Conservation (phyloP, 2,329 filamentous ascomycete species). For the Claviceps sorghi region DNA sequence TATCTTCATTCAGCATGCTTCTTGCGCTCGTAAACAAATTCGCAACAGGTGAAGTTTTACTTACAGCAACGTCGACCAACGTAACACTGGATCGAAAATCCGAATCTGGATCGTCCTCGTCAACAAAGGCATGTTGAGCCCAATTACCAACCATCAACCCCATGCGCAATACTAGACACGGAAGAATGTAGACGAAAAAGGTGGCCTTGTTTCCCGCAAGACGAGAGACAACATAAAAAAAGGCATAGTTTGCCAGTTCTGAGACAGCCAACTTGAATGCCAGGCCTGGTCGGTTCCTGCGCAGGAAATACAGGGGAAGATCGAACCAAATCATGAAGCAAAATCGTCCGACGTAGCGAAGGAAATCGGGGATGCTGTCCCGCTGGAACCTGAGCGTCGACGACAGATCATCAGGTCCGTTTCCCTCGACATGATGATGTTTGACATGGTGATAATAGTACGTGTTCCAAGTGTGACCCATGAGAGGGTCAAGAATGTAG, state of each 20-base stretch:
- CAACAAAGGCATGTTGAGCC: slow-evolving; percentile 72
- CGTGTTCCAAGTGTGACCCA: slow-evolving; percentile 75
- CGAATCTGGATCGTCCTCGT: slow-evolving; percentile 58
- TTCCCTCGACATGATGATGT: slow-evolving; percentile 71
- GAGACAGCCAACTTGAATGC: slow-evolving; percentile 44
- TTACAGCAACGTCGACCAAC: slow-evolving; percentile 61
- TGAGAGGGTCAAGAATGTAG: slow-evolving; percentile 59
- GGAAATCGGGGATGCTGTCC: slow-evolving; percentile 50
- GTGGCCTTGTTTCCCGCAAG: slow-evolving; percentile 40
- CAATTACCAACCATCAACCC: slow-evolving; percentile 73
- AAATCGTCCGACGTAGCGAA: slow-evolving; percentile 61
- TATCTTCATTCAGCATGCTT: not conserved
- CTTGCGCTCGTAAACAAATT: not conserved
- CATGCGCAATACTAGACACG: slow-evolving; percentile 49
- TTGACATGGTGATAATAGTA: slow-evolving; percentile 82
- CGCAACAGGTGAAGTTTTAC: slow-evolving; percentile 14
- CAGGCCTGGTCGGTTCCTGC: slow-evolving; percentile 40
- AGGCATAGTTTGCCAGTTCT: slow-evolving; percentile 43
- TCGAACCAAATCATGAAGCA: slow-evolving; percentile 62
- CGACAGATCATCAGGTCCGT: slow-evolving; percentile 61
- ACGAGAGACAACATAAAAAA: slow-evolving; percentile 34
- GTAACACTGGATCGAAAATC: slow-evolving; percentile 71
- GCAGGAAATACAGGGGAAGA: slow-evolving; percentile 57
- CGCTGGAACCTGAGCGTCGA: slow-evolving; percentile 65
- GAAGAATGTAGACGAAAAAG: slow-evolving; percentile 50